These are phyloP conservation scores for Colletotrichum tamarilloi DNA, from an alignment of 2,329 filamentous ascomycete species.

Conservation along the genomic window DNA sequence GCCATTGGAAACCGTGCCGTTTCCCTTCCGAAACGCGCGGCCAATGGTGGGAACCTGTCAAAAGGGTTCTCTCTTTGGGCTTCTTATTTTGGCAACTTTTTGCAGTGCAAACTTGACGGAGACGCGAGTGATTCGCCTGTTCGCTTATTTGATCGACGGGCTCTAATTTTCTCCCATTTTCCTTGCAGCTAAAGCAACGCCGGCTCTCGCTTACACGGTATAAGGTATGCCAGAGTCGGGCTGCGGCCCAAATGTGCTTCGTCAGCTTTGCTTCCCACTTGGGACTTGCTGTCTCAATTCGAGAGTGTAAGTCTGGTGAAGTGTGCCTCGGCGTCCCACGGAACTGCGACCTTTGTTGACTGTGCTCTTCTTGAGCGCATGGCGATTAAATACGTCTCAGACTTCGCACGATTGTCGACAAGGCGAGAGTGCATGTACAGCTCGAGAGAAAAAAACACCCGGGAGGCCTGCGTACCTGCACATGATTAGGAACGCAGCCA, in stretches of 20 bases:
- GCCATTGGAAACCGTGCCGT: constrained; percentile 3
- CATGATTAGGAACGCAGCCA: not conserved
- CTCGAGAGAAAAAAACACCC: not conserved
- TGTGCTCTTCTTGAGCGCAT: too few species aligned
- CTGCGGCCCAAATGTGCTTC: not conserved
- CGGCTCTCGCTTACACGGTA: too few species aligned
- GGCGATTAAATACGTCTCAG: too few species aligned
- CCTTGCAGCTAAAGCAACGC: not conserved
- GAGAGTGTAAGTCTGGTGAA: not conserved
- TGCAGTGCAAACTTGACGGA: too few species aligned
- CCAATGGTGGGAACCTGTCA: constrained; percentile 6
- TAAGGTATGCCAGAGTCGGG: not conserved
- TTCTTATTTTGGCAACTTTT: not conserved
- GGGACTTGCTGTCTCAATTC: not conserved
- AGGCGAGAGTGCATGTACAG: not conserved
- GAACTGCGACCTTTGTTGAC: too few species aligned
- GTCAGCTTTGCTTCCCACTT: constrained; percentile 2
- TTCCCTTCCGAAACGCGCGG: constrained; percentile 27
- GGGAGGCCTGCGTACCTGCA: too few species aligned
- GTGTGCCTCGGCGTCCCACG: constrained; percentile 14
- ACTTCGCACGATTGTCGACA: not conserved
- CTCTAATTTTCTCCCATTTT: not conserved
- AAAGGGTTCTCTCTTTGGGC: not conserved
- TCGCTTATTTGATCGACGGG: not conserved
- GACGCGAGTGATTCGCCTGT: not conserved